Base-by-base conservation (phyloP, 1,284 basidiomycete species). In the Rhodotorula glutinis region DNA sequence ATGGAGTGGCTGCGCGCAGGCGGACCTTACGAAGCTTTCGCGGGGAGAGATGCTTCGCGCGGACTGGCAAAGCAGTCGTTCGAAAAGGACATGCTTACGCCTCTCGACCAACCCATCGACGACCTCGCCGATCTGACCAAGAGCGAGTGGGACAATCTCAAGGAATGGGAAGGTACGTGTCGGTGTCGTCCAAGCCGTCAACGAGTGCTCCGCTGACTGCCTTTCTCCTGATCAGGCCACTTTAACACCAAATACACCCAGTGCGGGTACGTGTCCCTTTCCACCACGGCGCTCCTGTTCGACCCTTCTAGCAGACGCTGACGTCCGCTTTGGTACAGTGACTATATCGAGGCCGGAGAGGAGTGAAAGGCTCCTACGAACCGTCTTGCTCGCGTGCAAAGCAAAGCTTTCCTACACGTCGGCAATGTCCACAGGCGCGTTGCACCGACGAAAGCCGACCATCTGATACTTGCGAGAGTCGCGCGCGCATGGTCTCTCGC, bases 1-100 rank as follows among this genome's bases (percentile, higher is more conserved):
- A 25, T 19, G 10, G n/a, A n/a, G 2, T 23, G 1, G 4, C 21
- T n/a, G 1, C 46, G 29, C 38, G n/a, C 56, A 68, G 65, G 65
- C 21, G 73, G 64, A 25, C 65, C 73, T 1, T 71, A 72, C 63
- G 67, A 69, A 41, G 67, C 64, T 61, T 77, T 77, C 52, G 76
- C 75, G 5, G 76, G 76, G 3, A 55, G 76, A 27, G 76, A 77
- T 66, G 76, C 75, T n/a, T 74, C 75, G 43, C 68, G 76, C 43
- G 76, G 76, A 0, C 62, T 77, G 29, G 74, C 76, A 0, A 75
- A 75, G 53, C 75, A 76, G 53, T 69, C 65, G 1, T 76, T 77
- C 57, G 75, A 75, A n/a, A 38, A 61, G 30, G 72, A 73, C 53
- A 75, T 77, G 70, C 67, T 77, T 23, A 73, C 75, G 2, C 70